Conservation (phyloP, 2,329 filamentous ascomycete genomes). For the Pseudofabraea citricarpa region DNA sequence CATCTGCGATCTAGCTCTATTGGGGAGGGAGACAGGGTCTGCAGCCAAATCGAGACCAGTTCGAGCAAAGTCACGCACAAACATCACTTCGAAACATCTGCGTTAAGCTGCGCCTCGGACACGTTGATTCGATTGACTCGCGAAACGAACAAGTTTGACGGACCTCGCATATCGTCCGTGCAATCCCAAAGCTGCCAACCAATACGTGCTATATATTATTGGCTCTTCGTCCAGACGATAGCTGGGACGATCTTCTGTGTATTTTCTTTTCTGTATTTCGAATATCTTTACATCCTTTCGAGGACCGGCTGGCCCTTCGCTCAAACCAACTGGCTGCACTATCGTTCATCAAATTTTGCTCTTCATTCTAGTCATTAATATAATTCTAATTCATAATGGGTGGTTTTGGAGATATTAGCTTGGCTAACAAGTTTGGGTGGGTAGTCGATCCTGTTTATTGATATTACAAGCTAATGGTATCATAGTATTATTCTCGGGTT, state of each 20-base stretch:
- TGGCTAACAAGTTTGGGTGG: slow-evolving; percentile 13
- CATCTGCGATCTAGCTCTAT: no score
- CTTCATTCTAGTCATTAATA: neutral
- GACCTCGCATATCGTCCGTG: slow-evolving; percentile 13
- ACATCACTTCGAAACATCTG: neutral
- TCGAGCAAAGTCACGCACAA: neutral
- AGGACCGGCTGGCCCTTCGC: slow-evolving; percentile 5
- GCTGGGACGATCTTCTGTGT: neutral
- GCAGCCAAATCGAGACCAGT: neutral
- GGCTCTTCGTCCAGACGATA: neutral
- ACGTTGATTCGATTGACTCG: neutral
- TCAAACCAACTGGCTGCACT: slow-evolving; percentile 3
- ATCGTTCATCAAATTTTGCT: neutral
- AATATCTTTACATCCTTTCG: neutral
- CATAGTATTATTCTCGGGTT: slow-evolving; percentile 16
- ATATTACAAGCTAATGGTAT: neutral
- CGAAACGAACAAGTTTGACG: slow-evolving; percentile 3
- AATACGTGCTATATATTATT: neutral
- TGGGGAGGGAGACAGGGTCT: no score
- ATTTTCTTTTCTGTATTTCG: neutral
- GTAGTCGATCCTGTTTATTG: neutral
- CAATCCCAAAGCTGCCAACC: neutral
- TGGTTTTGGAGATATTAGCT: slow-evolving; percentile 8
- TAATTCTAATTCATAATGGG: slow-evolving; percentile 15
- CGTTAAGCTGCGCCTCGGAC: neutral